Base-by-base conservation (phyloP, 345 rosid genomes). In the rapeseed (Brassica napus) region DNA sequence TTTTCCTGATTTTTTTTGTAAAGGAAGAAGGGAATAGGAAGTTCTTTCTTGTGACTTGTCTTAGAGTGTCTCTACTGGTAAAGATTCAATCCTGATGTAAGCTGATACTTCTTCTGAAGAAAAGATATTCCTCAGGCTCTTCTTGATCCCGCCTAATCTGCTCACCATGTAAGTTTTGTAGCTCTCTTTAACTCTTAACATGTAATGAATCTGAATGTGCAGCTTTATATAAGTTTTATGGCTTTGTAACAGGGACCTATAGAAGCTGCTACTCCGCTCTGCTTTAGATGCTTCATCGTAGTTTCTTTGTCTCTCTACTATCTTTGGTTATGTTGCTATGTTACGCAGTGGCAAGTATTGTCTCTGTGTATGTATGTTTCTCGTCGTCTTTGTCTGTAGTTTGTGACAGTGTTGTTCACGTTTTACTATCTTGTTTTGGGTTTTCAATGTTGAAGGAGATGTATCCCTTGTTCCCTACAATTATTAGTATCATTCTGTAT, bases 1-100 rank as follows among this genome's bases (percentile, higher is more conserved):
- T 83, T 64, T 88, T 82, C 92, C 72, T 81, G 78, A 61, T 85
- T 94, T 94, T 32, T 94, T 92, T n/a, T 90, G 10, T 14, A 80
- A 83, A 79, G 83, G 86, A 87, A 85, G 83, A 59, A 85, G 92
- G 94, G 83, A 86, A 83, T 83, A 81, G 82, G 76, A 72, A 85
- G 74, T 71, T 76, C 24, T 54, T 54, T 54, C 49, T 58, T 42
- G 34, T 81, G 54, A 55, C 76, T 52, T 26, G 9, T 65, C 72
- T 66, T 71, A 76, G 65, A 75, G 58, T 65, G 21, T 80, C 76
- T 74, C 16, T 69, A 32, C 68, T 64, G 75, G 67, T 74, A 18
- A 61, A 34, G 34, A 14, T 52, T 64, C 42, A 54, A 49, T 62
- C 66, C 2, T 62, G 75, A 79, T 68, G 42, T 26, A 62, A 61